A percentile compares a stretch with the other conserved stretches of the same genome.
phyloP scores from a whole-genome alignment of 1,139 yeast species.

The Candida neerlandica region DNA sequence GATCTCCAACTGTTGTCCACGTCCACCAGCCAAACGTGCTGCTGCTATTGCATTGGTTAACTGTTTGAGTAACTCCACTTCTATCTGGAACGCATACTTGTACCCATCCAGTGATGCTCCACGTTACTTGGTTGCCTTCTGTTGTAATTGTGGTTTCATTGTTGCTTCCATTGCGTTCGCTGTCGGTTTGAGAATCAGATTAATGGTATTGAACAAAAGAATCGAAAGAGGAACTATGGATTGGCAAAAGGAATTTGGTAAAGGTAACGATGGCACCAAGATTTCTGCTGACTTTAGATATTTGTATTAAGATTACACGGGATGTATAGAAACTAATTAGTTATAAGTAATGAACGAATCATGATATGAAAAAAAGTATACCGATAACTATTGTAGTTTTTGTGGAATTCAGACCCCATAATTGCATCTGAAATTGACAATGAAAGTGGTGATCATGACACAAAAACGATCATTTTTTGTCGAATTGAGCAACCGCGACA shows the following conservation, averaged over 20 bases:
- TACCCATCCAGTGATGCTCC: conserved; percentile 48
- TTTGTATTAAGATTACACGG: conserved; percentile 23
- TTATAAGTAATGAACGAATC: too few species aligned
- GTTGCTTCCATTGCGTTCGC: conserved; percentile 44
- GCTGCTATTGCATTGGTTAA: conserved; percentile 55
- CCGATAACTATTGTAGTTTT: too few species aligned
- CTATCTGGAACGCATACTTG: conserved; percentile 56
- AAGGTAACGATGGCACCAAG: conserved; percentile 46
- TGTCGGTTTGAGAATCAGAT: conserved; percentile 39
- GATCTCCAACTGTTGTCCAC: conserved; percentile 55
- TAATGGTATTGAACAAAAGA: conserved; percentile 41
- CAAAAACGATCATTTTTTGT: too few species aligned
- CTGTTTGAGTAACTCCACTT: conserved; percentile 53
- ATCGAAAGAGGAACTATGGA: conserved; percentile 51
- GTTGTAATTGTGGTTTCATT: conserved; percentile 52
- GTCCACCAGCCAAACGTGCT: conserved; percentile 58
- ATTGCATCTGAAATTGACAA: too few species aligned
- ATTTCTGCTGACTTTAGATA: conserved; percentile 48
- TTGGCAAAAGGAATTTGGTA: conserved; percentile 54
- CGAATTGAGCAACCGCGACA: too few species aligned
- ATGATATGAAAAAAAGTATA: too few species aligned
- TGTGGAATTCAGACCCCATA: too few species aligned
- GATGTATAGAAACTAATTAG: background rate
- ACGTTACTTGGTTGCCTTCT: conserved; percentile 46
- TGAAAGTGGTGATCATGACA: too few species aligned